Evolutionary conservation across 2,329 filamentous ascomycete genomes (phyloP).

Genomic region (Capronia americana): DNA sequence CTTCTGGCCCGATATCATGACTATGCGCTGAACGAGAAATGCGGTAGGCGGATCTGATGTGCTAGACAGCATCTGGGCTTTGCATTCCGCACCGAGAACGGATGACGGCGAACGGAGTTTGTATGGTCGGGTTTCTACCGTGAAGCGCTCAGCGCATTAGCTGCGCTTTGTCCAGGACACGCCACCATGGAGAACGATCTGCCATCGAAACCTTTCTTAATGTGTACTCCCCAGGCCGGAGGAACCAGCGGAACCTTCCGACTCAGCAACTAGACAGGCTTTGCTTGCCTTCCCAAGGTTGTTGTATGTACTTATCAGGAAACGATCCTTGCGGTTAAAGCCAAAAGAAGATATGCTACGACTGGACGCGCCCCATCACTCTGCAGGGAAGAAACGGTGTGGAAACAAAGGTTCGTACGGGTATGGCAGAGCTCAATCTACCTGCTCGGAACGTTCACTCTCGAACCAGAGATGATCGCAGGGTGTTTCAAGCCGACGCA

Average conservation of each 20-base stretch:
- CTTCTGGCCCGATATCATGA: slow-evolving; percentile 60
- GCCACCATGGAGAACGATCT: neutral
- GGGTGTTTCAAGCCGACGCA: too few species aligned
- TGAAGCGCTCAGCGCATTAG: neutral
- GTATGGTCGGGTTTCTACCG: neutral
- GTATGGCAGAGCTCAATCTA: too few species aligned
- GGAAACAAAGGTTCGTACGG: too few species aligned
- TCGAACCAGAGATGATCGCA: too few species aligned
- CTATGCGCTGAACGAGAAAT: slow-evolving; percentile 62
- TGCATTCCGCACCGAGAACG: neutral
- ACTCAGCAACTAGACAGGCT: neutral
- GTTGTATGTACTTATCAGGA: too few species aligned
- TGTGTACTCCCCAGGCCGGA: neutral
- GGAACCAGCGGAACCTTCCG: neutral
- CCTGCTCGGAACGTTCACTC: too few species aligned
- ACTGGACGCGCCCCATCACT: too few species aligned
- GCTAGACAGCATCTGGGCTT: neutral
- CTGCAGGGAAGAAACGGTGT: too few species aligned
- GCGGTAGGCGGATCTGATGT: slow-evolving; percentile 41
- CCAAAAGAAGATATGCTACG: too few species aligned
- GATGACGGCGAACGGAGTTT: neutral
- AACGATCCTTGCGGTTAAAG: too few species aligned
- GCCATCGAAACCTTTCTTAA: neutral
- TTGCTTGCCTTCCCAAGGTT: too few species aligned
- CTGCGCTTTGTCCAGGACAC: neutral